phyloP scores from a whole-genome alignment of 2,329 filamentous ascomycete genomes.

The Claviceps sp. region DNA sequence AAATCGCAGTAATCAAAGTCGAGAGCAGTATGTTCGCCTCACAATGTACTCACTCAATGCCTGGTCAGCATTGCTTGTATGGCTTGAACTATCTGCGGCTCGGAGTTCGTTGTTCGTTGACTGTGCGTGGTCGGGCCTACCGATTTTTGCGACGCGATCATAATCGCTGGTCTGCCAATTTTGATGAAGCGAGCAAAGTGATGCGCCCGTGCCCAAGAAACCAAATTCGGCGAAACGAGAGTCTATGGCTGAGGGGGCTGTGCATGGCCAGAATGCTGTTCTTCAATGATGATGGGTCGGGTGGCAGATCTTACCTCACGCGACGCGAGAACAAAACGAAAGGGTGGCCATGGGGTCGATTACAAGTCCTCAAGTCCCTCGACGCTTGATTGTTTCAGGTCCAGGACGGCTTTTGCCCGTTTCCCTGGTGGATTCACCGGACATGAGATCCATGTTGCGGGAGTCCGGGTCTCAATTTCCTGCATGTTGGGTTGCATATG shows the following conservation, averaged over 20 bases:
- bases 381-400: background rate
- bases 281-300: background rate
- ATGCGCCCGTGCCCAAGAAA: constrained; percentile 26
- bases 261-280: background rate
- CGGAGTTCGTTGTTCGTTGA: constrained; percentile 2
- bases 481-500: background rate
- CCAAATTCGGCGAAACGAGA: background rate
- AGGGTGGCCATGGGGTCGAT: background rate
- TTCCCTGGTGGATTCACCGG: background rate
- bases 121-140: constrained; percentile 1
- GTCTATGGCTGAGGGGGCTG: background rate
- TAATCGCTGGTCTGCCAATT: constrained; percentile 3
- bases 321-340: background rate
- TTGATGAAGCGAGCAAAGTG: constrained; percentile 34
- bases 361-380: background rate
- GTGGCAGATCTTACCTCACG: background rate
- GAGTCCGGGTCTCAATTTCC: background rate
- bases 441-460: background rate
- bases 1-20: constrained; percentile 33
- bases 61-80: constrained; percentile 36
- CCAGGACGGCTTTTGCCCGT: background rate
- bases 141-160: constrained; percentile 4
- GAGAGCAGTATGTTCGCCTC: constrained; percentile 41
- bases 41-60: constrained; percentile 29
- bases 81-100: constrained; percentile 14